These are phyloP conservation scores for Begonia fuchsioides DNA, from an alignment of 306 rosid genomes.

Conservation along the genomic window DNA sequence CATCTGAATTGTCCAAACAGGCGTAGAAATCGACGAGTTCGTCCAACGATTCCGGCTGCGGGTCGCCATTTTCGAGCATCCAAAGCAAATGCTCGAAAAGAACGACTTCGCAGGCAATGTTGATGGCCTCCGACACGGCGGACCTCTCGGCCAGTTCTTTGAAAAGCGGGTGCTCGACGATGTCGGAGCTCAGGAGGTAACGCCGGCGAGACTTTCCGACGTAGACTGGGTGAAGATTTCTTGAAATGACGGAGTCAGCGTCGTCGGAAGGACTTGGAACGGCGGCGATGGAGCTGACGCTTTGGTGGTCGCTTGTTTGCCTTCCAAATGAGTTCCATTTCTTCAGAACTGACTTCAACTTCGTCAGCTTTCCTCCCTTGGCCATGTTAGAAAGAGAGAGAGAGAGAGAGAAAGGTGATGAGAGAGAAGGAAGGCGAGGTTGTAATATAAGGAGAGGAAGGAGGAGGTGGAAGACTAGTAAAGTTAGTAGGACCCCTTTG, in stretches of 20 bases:
- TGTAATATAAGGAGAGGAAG: too few species aligned
- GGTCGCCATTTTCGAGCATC: conserved; percentile 86
- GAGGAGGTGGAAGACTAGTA: neutral
- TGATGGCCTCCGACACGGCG: conserved; percentile 21
- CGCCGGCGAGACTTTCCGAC: conserved; percentile 25
- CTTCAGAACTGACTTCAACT: conserved; percentile 66
- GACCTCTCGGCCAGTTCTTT: conserved; percentile 66
- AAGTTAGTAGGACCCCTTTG: too few species aligned
- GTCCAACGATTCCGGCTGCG: conserved; percentile 66
- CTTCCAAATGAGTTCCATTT: conserved; percentile 77
- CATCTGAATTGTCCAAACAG: conserved; percentile 13
- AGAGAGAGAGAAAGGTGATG: conserved; percentile 2
- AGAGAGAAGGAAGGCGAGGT: conserved; percentile 22
- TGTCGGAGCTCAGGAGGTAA: conserved; percentile 54
- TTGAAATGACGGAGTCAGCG: conserved; percentile 19
- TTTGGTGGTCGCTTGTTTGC: neutral
- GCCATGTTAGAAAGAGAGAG: conserved; percentile 24
- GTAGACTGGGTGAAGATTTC: conserved; percentile 51
- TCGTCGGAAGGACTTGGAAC: conserved; percentile 12
- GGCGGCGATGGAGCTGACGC: conserved; percentile 28
- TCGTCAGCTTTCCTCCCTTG: conserved; percentile 57
- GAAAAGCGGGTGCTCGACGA: conserved; percentile 54
- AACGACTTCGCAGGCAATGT: conserved; percentile 73
- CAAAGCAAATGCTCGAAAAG: conserved; percentile 76
- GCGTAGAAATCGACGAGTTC: conserved; percentile 79